These are phyloP conservation scores for Kodamaea kakaduensis DNA, from an alignment of 805 yeast species.

Conservation along the genomic window DNA sequence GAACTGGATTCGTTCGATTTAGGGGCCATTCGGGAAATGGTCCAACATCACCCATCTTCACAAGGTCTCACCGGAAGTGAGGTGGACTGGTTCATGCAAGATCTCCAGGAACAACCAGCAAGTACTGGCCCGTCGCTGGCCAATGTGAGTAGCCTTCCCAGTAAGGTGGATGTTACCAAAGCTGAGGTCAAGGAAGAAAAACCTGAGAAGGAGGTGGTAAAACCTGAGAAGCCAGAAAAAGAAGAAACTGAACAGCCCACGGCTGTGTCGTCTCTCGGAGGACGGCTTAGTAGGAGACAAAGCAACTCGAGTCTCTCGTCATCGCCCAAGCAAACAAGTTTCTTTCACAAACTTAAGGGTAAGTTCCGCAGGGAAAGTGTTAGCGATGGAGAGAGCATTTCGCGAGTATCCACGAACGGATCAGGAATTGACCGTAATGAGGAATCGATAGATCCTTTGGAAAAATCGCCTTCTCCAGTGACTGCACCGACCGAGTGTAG, in stretches of 20 bases:
- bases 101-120: constrained; percentile 10
- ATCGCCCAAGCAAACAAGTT: constrained; percentile 21
- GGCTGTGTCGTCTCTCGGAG: too few species aligned
- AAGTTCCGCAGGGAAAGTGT: constrained; percentile 19
- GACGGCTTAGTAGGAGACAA: too few species aligned
- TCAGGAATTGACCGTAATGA: neutral
- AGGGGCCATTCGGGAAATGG: constrained; percentile 19
- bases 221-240: too few species aligned
- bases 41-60: constrained; percentile 19
- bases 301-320: constrained; percentile 13
- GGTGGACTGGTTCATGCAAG: constrained; percentile 51
- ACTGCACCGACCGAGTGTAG: constrained; percentile 25
- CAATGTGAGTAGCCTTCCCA: too few species aligned
- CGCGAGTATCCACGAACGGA: neutral
- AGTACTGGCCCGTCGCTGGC: too few species aligned
- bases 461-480: neutral
- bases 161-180: too few species aligned
- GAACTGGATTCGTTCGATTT: constrained; percentile 20
- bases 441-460: neutral
- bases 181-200: too few species aligned
- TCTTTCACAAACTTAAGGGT: constrained; percentile 36
- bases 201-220: too few species aligned
- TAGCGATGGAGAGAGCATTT: neutral
- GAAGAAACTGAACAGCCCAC: too few species aligned
- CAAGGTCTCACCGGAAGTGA: constrained; percentile 40